These are phyloP conservation scores for Rhinocladiella similis DNA, from an alignment of 2,329 filamentous ascomycete genomes.

Conservation along the genomic window DNA sequence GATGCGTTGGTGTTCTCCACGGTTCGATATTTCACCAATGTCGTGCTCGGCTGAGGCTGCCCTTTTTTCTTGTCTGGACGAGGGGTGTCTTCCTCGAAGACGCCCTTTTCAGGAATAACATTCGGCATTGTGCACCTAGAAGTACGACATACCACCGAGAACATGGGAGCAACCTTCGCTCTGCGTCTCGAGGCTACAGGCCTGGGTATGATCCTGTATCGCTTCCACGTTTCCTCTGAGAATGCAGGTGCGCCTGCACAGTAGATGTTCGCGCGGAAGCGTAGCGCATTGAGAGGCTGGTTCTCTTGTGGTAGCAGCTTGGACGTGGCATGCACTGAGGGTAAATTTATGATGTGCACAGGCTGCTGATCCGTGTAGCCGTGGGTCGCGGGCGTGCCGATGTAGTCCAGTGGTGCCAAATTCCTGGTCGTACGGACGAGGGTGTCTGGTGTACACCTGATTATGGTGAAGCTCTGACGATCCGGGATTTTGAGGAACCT, in stretches of 20 bases:
- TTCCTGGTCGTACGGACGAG: slow-evolving; percentile 25
- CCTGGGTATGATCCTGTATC: slow-evolving; percentile 23
- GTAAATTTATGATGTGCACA: slow-evolving; percentile 28
- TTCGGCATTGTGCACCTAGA: slow-evolving; percentile 31
- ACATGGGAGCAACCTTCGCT: slow-evolving; percentile 14
- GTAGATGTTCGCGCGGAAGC: slow-evolving; percentile 30
- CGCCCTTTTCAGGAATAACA: slow-evolving; percentile 25
- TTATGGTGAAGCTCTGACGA: slow-evolving; percentile 15
- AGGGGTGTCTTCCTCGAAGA: slow-evolving; percentile 25
- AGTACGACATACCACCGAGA: slow-evolving; percentile 30
- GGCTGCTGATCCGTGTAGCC: slow-evolving; percentile 31
- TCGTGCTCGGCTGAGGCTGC: slow-evolving; percentile 29
- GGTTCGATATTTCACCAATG: slow-evolving; percentile 24
- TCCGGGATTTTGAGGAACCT: slow-evolving; percentile 22
- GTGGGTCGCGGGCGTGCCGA: slow-evolving; percentile 27
- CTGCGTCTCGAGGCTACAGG: background rate
- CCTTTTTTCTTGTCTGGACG: slow-evolving; percentile 23
- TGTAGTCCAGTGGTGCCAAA: slow-evolving; percentile 27
- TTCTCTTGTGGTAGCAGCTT: slow-evolving; percentile 27
- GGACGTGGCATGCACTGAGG: slow-evolving; percentile 28
- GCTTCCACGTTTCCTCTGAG: slow-evolving; percentile 30
- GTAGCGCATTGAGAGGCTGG: slow-evolving; percentile 27
- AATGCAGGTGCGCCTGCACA: slow-evolving; percentile 22
- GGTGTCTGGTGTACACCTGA: slow-evolving; percentile 27
- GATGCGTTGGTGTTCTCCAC: slow-evolving; percentile 26